Evolutionary conservation across 352 stramenopile species (phyloP).

Genomic region (Lagenidium giganteum): DNA sequence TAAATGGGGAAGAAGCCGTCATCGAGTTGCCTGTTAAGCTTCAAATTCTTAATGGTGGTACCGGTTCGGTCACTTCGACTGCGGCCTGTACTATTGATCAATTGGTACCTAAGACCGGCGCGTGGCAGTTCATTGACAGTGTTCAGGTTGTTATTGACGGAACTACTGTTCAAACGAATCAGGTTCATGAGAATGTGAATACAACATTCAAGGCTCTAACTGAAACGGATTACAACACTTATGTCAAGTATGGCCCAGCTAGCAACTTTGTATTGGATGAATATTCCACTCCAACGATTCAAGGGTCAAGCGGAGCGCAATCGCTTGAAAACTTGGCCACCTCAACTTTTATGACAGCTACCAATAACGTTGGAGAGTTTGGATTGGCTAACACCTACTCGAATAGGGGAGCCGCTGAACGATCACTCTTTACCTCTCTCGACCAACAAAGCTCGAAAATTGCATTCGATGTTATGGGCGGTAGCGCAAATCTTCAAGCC

Average conservation of each 20-base stretch:
- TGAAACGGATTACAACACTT: constrained; percentile 12
- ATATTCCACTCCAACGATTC: constrained; percentile 11
- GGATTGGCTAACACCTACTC: constrained; percentile 13
- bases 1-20: constrained; percentile 15
- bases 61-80: constrained; percentile 12
- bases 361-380: constrained; percentile 15
- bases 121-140: constrained; percentile 12
- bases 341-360: constrained; percentile 13
- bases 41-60: constrained; percentile 16
- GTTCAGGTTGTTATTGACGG: constrained; percentile 14
- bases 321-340: constrained; percentile 13
- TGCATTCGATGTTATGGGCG: constrained; percentile 14
- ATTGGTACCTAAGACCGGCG: constrained; percentile 7
- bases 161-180: constrained; percentile 11
- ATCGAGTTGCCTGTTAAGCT: constrained; percentile 13
- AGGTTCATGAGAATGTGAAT: constrained; percentile 17
- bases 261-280: constrained; percentile 15
- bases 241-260: constrained; percentile 10
- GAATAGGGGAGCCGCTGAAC: constrained; percentile 12
- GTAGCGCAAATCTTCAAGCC: constrained; percentile 12
- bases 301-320: constrained; percentile 10
- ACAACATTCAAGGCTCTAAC: constrained; percentile 15
- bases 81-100: constrained; percentile 12
- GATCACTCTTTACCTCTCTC: constrained; percentile 11
- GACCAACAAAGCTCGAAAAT: constrained; percentile 15